Evolutionary conservation across 805 yeast genomes (phyloP).

Genomic region (Candida endomychidarum): DNA sequence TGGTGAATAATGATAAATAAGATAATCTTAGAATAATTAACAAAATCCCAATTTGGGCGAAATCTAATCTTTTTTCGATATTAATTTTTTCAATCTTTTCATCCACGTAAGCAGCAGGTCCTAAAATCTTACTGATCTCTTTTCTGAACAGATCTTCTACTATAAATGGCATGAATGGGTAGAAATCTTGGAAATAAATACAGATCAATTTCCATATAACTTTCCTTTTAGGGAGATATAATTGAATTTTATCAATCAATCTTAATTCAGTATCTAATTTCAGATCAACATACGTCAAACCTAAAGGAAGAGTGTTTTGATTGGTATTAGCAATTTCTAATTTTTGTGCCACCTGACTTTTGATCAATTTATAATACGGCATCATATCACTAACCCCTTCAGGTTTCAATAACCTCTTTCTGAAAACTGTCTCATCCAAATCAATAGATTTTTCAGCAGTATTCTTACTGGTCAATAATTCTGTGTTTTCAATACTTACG

Average conservation of each 20-base stretch:
- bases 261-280: conserved; percentile 28
- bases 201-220: conserved; percentile 42
- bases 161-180: conserved; percentile 50
- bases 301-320: conserved; percentile 25
- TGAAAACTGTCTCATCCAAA: conserved; percentile 25
- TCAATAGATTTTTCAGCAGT: conserved; percentile 8
- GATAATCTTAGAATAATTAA: conserved; percentile 43
- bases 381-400: conserved; percentile 36
- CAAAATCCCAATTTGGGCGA: conserved; percentile 39
- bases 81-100: conserved; percentile 24
- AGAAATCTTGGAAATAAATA: conserved; percentile 42
- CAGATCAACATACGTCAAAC: conserved; percentile 35
- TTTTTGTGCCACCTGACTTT: conserved; percentile 16
- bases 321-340: conserved; percentile 16
- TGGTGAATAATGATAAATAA: conserved; percentile 39
- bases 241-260: conserved; percentile 34
- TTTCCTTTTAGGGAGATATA: conserved; percentile 37
- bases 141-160: conserved; percentile 37
- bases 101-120: conserved; percentile 28
- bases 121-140: conserved; percentile 32
- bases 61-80: conserved; percentile 40
- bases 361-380: conserved; percentile 30
- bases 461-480: conserved; percentile 17
- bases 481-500: conserved; percentile 23
- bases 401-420: conserved; percentile 30